Percentiles rank a stretch among this genome's conserved stretches.
Conservation (phyloP, 75 land plant genomes). For the Selaginella tamariscina region DNA sequence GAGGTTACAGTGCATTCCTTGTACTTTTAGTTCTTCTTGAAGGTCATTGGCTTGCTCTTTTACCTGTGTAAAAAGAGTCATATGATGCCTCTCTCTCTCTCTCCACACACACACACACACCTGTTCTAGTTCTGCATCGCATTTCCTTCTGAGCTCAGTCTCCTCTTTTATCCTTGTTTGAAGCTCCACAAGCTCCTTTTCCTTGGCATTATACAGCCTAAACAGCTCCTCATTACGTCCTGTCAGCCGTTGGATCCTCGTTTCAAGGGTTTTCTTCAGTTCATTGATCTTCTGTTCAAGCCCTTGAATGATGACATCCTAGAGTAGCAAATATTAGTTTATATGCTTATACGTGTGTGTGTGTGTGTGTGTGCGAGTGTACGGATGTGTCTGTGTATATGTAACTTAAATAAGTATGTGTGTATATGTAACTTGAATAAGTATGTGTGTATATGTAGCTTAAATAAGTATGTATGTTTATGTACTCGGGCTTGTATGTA, state of each 20-base stretch:
- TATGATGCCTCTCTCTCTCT: neutral
- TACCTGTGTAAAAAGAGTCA: neutral
- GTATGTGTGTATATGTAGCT: too few species aligned
- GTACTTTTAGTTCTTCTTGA: conserved; percentile 6
- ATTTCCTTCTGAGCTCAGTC: neutral
- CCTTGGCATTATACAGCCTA: conserved; percentile 8
- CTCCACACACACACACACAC: neutral
- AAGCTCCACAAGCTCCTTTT: conserved; percentile 6
- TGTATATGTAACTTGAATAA: too few species aligned
- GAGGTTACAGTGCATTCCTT: conserved; percentile 8
- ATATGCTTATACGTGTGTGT: too few species aligned
- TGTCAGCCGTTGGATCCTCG: conserved; percentile 3
- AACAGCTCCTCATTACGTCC: conserved; percentile 10
- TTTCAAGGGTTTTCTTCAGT: neutral
- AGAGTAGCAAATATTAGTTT: too few species aligned
- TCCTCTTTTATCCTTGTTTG: conserved; percentile 5
- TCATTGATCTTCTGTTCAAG: neutral
- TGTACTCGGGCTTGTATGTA: too few species aligned
- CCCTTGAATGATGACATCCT: conserved; percentile 1
- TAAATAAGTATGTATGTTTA: too few species aligned
- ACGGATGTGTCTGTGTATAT: too few species aligned
- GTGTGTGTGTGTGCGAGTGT: too few species aligned
- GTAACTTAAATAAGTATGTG: too few species aligned
- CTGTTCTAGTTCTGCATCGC: neutral
- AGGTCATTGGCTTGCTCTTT: conserved; percentile 8